These are phyloP conservation scores for Thinopyrum elongatum DNA, from an alignment of 176 grass and related monocot species.

Conservation along the genomic window DNA sequence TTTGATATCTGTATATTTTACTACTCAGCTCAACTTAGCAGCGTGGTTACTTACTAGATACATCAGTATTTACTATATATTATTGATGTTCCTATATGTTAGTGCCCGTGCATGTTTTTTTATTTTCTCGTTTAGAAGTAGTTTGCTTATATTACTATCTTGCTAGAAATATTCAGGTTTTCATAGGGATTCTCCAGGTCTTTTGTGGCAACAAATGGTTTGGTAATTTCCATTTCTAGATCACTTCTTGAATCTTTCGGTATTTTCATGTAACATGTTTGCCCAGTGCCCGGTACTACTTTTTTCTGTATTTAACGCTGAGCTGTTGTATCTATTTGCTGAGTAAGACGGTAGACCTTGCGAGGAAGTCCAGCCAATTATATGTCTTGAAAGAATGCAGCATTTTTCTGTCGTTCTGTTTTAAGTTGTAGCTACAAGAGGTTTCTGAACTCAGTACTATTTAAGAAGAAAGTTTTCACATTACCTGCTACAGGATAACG, in stretches of 20 bases:
- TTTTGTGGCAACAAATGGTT: not conserved
- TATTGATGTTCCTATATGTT: conserved; percentile 14
- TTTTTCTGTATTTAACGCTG: not conserved
- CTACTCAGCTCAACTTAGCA: not conserved
- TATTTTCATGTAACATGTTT: not conserved
- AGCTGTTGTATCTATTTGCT: not conserved
- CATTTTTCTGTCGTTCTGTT: not conserved
- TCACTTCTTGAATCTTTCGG: not conserved
- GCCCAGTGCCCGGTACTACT: not conserved
- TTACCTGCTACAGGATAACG: not conserved
- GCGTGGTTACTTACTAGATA: not conserved
- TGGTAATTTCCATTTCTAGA: not conserved
- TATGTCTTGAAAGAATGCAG: not conserved
- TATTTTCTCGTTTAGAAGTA: not conserved
- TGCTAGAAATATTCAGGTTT: not conserved
- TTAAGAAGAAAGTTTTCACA: not conserved
- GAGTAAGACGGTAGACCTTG: not conserved
- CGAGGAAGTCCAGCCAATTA: not conserved
- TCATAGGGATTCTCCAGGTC: not conserved
- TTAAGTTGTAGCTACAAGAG: not conserved
- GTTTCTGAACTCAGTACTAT: not conserved
- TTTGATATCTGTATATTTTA: not conserved
- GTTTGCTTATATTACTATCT: not conserved
- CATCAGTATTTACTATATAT: not conserved
- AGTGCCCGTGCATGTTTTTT: not conserved